Conservation (phyloP, 2,329 filamentous ascomycete species). For the Penicillium thymicola region DNA sequence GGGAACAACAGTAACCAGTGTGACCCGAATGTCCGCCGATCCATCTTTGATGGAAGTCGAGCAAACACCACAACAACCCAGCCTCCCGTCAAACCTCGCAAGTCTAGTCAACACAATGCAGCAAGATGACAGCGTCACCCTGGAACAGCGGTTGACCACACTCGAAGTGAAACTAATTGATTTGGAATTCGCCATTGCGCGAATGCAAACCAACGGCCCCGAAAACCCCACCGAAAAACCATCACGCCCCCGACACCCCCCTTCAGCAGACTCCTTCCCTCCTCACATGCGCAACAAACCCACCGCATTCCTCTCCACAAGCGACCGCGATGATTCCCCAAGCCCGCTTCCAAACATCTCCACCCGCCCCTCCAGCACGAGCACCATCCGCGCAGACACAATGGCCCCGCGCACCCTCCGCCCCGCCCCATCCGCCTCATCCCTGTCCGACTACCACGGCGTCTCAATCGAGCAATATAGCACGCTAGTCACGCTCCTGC, state of each 20-base stretch:
- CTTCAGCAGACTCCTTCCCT: constrained; percentile 10
- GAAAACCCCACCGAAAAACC: constrained; percentile 16
- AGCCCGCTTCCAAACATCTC: constrained; percentile 17
- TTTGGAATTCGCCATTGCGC: constrained; percentile 49
- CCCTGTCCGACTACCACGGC: constrained; percentile 30
- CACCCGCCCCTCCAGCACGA: constrained; percentile 29
- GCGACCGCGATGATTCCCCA: constrained; percentile 16
- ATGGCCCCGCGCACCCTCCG: constrained; percentile 26
- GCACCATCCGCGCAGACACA: constrained; percentile 34
- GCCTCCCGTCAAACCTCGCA: constrained; percentile 36
- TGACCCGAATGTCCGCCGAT: constrained; percentile 19
- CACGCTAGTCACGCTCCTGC: constrained; percentile 45
- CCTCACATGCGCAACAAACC: constrained; percentile 19
- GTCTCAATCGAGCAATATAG: constrained; percentile 49
- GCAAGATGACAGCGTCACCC: constrained; percentile 37
- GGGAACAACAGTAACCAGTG: constrained; percentile 29
- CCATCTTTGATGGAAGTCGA: constrained; percentile 22
- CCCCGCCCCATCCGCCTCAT: constrained; percentile 31
- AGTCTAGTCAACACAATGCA: constrained; percentile 41
- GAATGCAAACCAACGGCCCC: constrained; percentile 41
- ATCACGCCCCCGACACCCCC: constrained; percentile 15
- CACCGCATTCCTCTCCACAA: constrained; percentile 7
- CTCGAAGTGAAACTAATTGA: constrained; percentile 52
- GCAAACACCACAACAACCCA: constrained; percentile 18
- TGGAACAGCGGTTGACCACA: constrained; percentile 49